These are phyloP conservation scores for Spathaspora girioi DNA, from an alignment of 805 yeast genomes.

Conservation along the genomic window DNA sequence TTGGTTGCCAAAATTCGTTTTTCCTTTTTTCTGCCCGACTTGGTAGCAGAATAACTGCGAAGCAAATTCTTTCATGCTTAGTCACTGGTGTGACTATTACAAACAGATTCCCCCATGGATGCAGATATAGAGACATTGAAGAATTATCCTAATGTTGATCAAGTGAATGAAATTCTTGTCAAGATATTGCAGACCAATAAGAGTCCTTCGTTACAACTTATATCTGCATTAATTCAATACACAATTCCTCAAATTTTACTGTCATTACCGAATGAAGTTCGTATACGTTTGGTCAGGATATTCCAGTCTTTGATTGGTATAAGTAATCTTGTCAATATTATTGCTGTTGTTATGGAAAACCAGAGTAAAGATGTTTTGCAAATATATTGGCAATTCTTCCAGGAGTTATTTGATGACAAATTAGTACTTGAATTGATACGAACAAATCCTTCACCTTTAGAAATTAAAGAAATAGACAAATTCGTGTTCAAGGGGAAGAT, in stretches of 20 bases:
- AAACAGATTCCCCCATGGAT: constrained; percentile 1
- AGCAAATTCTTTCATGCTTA: not conserved
- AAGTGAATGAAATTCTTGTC: constrained; percentile 2
- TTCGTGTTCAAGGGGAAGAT: constrained; percentile 32
- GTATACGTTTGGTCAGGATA: constrained; percentile 2
- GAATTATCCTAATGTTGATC: constrained; percentile 4
- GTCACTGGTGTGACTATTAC: not conserved
- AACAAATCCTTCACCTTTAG: constrained; percentile 7
- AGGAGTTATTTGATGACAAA: not conserved
- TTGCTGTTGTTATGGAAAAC: constrained; percentile 4
- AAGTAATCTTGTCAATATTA: constrained; percentile 24
- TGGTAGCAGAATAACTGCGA: not conserved
- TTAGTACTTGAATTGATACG: constrained; percentile 1
- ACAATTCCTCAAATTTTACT: constrained; percentile 31
- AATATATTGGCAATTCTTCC: not conserved
- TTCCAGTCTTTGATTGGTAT: constrained; percentile 27
- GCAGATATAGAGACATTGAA: constrained; percentile 6
- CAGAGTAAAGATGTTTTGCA: not conserved
- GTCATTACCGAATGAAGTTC: constrained; percentile 13
- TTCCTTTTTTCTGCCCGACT: not conserved
- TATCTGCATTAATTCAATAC: constrained; percentile 23
- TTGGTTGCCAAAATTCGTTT: not conserved
- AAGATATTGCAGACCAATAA: not conserved
- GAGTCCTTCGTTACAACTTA: not conserved
- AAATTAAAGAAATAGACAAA: constrained; percentile 31